phyloP scores from a whole-genome alignment of 306 rosid species.

The Lupinus albus region DNA sequence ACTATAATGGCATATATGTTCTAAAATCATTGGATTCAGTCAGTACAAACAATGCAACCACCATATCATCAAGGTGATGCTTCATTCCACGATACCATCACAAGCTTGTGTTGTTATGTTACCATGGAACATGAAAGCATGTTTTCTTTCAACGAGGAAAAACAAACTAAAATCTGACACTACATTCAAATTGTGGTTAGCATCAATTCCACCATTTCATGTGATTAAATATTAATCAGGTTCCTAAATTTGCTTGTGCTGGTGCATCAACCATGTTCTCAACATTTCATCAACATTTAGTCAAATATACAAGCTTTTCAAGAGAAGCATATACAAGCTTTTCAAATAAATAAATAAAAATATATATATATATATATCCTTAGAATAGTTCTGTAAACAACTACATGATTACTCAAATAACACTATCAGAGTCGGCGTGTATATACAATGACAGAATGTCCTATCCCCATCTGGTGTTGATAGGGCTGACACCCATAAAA shows the following conservation, averaged over 20 bases:
- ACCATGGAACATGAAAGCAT: no score
- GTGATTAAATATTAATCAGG: conserved; percentile 17
- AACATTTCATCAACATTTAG: conserved; percentile 21
- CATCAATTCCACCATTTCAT: background rate
- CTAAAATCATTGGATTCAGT: conserved; percentile 14
- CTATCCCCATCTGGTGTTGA: background rate
- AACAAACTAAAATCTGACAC: background rate
- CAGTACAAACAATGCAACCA: background rate
- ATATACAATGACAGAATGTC: conserved; percentile 7
- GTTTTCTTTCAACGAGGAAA: background rate
- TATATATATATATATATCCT: no score
- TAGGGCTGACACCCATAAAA: background rate
- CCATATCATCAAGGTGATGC: background rate
- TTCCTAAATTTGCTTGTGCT: background rate
- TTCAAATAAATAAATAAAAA: no score
- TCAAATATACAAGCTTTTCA: no score
- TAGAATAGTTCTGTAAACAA: conserved; percentile 1
- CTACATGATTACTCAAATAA: background rate
- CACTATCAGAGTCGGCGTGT: background rate
- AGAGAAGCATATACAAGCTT: background rate
- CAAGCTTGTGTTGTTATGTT: conserved; percentile 2
- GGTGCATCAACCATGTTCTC: conserved; percentile 4
- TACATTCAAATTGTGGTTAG: background rate
- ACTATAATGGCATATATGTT: background rate
- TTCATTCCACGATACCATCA: conserved; percentile 1